Evolutionary conservation across 139 green algal genomes (phyloP), one percentile per base, ranked within the genome.

Genomic region (Tetradesmus lagerheimii): DNA sequence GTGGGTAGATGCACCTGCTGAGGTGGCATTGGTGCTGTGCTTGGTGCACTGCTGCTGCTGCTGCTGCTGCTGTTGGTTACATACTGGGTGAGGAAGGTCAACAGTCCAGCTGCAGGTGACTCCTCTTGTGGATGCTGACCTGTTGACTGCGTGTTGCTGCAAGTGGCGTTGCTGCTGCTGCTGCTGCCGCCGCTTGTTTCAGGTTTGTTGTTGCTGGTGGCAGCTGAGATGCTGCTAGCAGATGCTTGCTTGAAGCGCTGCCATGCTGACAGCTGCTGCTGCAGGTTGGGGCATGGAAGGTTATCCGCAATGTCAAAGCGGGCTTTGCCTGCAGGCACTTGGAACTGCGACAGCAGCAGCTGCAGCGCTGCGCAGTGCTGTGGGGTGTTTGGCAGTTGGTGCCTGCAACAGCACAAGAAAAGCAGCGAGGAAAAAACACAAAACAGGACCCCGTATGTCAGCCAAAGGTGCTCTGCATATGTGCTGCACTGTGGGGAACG

Each of bases 351-450:
- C 57, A 35, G 37, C 41, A 64, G 38, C 41, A 66, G 20, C 2
- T 27, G 29, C 41, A 84, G n/a, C 25, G 79, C 79, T 66, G 79
- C 41, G 20, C 25, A 35, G 79, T 84, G 79, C 39, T 84, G 79
- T 18, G 41, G 41, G 1, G 38, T 84, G 39, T 84, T 64, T 11
- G 79, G 79, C 23, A 84, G 79, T 15, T 34, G 39, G 41, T 64
- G 43, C 25, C 79, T 84, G 41, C 79, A 67, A 43, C 37, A 83
- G 77, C 20, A 31, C 4, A 4, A 57, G 25, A 31, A 8, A 4
- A 57, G 25, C 8, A 82, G 45, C 34, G 38, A 27, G 76, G 76
- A 14, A 53, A 50, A 14, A 50, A 8, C 43, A 50, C 43, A 50
- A 14, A 8, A 4, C 43, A 50, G 43, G n/a, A n/a, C n/a, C n/a